These are phyloP conservation scores for Backusella sp. DNA, from an alignment of 192 early-diverging fungal genomes.

Conservation along the genomic window DNA sequence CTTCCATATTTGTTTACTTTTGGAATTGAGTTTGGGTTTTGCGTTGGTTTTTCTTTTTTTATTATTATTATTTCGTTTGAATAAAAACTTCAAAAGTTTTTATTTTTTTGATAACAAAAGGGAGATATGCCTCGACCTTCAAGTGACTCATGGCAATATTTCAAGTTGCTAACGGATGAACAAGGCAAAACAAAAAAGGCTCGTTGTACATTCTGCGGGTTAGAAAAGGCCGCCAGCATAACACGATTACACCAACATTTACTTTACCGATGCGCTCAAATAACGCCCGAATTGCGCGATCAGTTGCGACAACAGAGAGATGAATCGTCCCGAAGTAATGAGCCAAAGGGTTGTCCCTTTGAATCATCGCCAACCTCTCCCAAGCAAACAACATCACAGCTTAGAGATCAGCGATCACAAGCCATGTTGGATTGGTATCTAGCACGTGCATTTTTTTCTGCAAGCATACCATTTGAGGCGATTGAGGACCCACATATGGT, in stretches of 20 bases:
- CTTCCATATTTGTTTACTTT: neutral
- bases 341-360: neutral
- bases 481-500: slow-evolving; percentile 17
- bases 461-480: neutral
- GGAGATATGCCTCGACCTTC: slow-evolving; percentile 19
- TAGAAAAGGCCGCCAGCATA: slow-evolving; percentile 16
- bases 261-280: slow-evolving; percentile 2
- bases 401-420: slow-evolving; percentile 9
- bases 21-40: neutral
- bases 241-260: slow-evolving; percentile 18
- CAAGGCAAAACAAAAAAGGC: slow-evolving; percentile 3
- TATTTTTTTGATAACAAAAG: neutral
- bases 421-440: slow-evolving; percentile 11
- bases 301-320: slow-evolving; percentile 5
- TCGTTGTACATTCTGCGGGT: slow-evolving; percentile 15
- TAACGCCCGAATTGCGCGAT: neutral
- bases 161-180: neutral
- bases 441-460: slow-evolving; percentile 19
- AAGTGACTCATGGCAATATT: slow-evolving; percentile 17
- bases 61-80: neutral
- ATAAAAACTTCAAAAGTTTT: neutral
- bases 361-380: neutral
- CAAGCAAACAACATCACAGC: neutral
- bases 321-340: neutral
- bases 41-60: neutral